Base-by-base conservation (phyloP, 345 rosid genomes). In the Garcia nutans region DNA sequence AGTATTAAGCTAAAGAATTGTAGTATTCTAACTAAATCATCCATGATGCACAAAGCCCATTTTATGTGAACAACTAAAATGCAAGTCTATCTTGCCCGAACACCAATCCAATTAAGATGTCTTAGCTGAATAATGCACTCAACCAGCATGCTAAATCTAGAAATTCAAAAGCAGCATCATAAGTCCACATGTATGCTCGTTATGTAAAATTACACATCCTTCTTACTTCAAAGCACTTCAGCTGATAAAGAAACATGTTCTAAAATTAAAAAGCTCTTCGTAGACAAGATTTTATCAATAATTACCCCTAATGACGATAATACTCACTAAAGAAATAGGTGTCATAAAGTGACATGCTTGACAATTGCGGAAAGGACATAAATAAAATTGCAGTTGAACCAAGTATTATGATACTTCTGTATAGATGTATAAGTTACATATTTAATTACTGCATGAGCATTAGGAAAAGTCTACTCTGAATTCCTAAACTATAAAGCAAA, bases 211-310 rank as follows among this genome's bases (percentile, higher is more conserved):
- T 16, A 52, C 15, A 52, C 22, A 72, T 56, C 37, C 37, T 5
- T 17, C 42, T 72, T 42, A 26, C 42, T 15, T 54, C 60, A 69
- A 13, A 31, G 20, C 60, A 70, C 19, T 8, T 55, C 20, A 10
- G 31, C 31, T 70, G 6, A 31, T 13, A 24, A 28, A 61, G 65
- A 61, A 26, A 26, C 23, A 37, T 52, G 26, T n/a, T 54, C 19
- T 9, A 58, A 7, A 65, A n/a, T 3, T 13, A 20, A 41, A 41
- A 65, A 42, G 26, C 70, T 65, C n/a, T 2, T 31, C 24, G 49
- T 16, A 31, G 8, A 69, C 28, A 55, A 33, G 23, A 24, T 69
- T 72, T 59, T 57, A 72, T 58, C 67, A 44, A 37, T 16, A 72
- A 59, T 15, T 5, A 24, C 13, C n/a, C 65, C 60, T 17, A 52